Percentiles rank a stretch among this genome's conserved stretches.
These are phyloP conservation scores for Saturnispora halmiae DNA, from an alignment of 805 yeast genomes.

Conservation along the genomic window DNA sequence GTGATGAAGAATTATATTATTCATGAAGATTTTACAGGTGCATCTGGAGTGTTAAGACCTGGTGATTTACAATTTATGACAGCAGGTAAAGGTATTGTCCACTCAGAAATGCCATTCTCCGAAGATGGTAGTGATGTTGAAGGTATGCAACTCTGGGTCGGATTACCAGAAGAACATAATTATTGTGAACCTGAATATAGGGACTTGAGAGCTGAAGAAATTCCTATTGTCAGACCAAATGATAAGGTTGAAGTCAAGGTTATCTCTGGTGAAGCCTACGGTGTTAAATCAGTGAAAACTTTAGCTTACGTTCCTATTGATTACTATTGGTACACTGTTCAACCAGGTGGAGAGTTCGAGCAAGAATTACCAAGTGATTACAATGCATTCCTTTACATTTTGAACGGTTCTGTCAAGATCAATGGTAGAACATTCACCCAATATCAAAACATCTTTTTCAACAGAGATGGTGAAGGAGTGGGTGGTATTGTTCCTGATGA, in stretches of 20 bases:
- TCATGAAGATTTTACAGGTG: constrained; percentile 82
- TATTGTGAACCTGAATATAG: constrained; percentile 66
- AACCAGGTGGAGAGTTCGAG: constrained; percentile 54
- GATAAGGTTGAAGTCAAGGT: constrained; percentile 61
- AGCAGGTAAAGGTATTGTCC: constrained; percentile 82
- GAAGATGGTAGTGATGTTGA: constrained; percentile 38
- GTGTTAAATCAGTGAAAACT: constrained; percentile 63
- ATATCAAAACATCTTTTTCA: constrained; percentile 52
- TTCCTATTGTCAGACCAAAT: constrained; percentile 58
- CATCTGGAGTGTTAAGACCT: constrained; percentile 63
- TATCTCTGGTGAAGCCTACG: constrained; percentile 69
- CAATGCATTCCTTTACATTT: constrained; percentile 61
- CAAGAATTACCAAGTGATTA: constrained; percentile 53
- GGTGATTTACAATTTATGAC: constrained; percentile 94
- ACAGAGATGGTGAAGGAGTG: constrained; percentile 57
- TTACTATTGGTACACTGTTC: constrained; percentile 56
- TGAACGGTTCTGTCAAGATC: constrained; percentile 50
- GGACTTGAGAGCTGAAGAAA: constrained; percentile 60
- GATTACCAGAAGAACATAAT: constrained; percentile 57
- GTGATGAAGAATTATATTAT: constrained; percentile 58
- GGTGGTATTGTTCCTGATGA: constrained; percentile 42
- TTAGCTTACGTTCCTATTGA: constrained; percentile 77
- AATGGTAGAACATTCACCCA: constrained; percentile 33
- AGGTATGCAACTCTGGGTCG: constrained; percentile 87
- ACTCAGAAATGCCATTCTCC: constrained; percentile 75